Evolutionary conservation across 2,329 filamentous ascomycete genomes (phyloP), one percentile per base, ranked within the genome.

Genomic region (Claviceps humidiphila): DNA sequence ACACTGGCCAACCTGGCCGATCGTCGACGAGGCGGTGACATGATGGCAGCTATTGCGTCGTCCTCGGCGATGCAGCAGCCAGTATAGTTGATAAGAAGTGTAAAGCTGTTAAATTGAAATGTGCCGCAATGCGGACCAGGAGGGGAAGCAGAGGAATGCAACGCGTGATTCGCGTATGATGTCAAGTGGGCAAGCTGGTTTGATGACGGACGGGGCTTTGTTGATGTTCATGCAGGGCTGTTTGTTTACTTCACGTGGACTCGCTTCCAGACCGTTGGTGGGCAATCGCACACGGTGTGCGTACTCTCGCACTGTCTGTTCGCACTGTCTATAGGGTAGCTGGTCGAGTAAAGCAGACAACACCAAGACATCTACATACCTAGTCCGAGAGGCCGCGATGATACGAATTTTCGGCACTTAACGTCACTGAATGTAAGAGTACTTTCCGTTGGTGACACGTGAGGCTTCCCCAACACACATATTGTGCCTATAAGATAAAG

Each of bases 1-100:
- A 69, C 68, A 55, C 61, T 62, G 51, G 70, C 70, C 62, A 73
- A 63, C 58, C 71, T 68, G 58, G 71, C 70, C 51, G 71, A 73
- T 54, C 71, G 69, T 59, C 71, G 71, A 61, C 69, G 69, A 53
- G 69, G 67, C 50, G 67, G 67, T 51, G 69, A 66, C 67, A 71
- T 72, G 55, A 47, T 65, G 48, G 45, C 24, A 39, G 40, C 30
- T 38, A 42, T 42, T 9, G 43, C n/a, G 38, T n/a, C 20, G 44
- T 41, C 50, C 30, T 34, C 13, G 17, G 16, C 44, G 34, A 42
- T 41, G 13, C 22, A 14, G 40, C 24, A n/a, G 26, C 50, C 14
- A 22, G 24, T 42, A 17, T 41, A 47, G 44, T 37, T 37, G 9
- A 16, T 45, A 20, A 26, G 43, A 34, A 40, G 16, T 38, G 42